Percentiles rank a stretch among this genome's conserved stretches.
phyloP scores from a whole-genome alignment of 2,329 filamentous ascomycete species.

The Phoma sp. region DNA sequence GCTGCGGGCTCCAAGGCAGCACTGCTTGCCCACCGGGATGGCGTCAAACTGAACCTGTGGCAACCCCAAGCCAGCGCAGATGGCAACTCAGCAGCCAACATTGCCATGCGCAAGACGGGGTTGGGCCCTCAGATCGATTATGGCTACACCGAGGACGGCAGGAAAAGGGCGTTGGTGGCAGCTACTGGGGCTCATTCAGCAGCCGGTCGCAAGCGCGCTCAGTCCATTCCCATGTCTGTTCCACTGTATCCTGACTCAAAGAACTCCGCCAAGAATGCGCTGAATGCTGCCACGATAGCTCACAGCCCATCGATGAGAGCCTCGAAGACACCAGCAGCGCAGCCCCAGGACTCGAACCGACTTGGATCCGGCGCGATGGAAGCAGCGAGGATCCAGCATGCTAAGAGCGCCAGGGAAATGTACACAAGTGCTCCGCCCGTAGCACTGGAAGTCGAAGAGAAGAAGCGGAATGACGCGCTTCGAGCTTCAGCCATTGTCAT shows the following conservation, averaged over 20 bases:
- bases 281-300: slow-evolving; percentile 75
- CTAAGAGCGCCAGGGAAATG: slow-evolving; percentile 74
- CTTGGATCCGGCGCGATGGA: slow-evolving; percentile 60
- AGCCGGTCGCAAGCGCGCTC: slow-evolving; percentile 64
- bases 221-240: slow-evolving; percentile 61
- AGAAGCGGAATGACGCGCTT: slow-evolving; percentile 72
- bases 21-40: slow-evolving; percentile 65
- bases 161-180: slow-evolving; percentile 72
- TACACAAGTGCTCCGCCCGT: slow-evolving; percentile 79
- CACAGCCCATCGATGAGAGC: slow-evolving; percentile 55
- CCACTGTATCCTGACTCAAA: slow-evolving; percentile 61
- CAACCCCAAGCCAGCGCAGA: slow-evolving; percentile 56
- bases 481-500: slow-evolving; percentile 86
- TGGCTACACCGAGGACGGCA: slow-evolving; percentile 58
- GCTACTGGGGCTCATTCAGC: slow-evolving; percentile 77
- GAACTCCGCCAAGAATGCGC: slow-evolving; percentile 69
- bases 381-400: slow-evolving; percentile 68
- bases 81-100: slow-evolving; percentile 72
- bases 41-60: slow-evolving; percentile 60
- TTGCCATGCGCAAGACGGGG: slow-evolving; percentile 66
- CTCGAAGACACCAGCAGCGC: slow-evolving; percentile 16
- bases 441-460: slow-evolving; percentile 74
- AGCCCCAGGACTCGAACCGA: slow-evolving; percentile 40
- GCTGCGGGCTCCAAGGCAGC: slow-evolving; percentile 77
- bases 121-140: slow-evolving; percentile 55